Evolutionary conservation across 768 basidiomycete genomes (phyloP).

Genomic region (Termitomyces sp.): DNA sequence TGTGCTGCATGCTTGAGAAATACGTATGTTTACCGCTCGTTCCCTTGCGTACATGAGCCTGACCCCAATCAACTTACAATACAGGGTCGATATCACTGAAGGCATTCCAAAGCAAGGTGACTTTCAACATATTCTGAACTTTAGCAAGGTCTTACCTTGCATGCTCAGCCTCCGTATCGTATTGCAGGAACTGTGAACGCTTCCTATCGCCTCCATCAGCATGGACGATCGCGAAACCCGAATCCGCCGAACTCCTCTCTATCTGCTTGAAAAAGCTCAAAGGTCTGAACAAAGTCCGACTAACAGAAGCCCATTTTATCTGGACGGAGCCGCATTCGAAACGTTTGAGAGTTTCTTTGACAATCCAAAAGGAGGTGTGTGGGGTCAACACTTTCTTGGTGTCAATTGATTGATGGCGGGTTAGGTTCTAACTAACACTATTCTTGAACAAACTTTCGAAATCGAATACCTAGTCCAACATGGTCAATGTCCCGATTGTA

Average conservation of each 20-base stretch:
- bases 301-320: slow-evolving; percentile 98
- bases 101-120: slow-evolving; percentile 93
- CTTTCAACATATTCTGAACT: slow-evolving; percentile 13
- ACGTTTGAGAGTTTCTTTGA: slow-evolving; percentile 86
- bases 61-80: neutral
- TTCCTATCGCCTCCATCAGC: slow-evolving; percentile 87
- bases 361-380: slow-evolving; percentile 95
- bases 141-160: neutral
- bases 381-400: neutral
- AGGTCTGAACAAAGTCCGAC: slow-evolving; percentile 87
- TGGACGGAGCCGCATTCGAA: slow-evolving; percentile 99
- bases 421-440: slow-evolving; percentile 90
- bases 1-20: slow-evolving; percentile 89
- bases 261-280: slow-evolving; percentile 95
- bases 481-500: slow-evolving; percentile 93
- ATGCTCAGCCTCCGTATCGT: slow-evolving; percentile 74
- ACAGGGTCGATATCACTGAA: slow-evolving; percentile 93
- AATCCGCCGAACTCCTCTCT: slow-evolving; percentile 90
- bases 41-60: neutral
- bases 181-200: slow-evolving; percentile 94
- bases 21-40: slow-evolving; percentile 47
- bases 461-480: slow-evolving; percentile 94
- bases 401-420: neutral
- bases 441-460: slow-evolving; percentile 97
- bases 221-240: slow-evolving; percentile 85